A percentile compares a stretch with the other conserved stretches of the same genome.
These are phyloP conservation scores for Petrea volubilis DNA, from an alignment of 257 asterid genomes.

Conservation along the genomic window DNA sequence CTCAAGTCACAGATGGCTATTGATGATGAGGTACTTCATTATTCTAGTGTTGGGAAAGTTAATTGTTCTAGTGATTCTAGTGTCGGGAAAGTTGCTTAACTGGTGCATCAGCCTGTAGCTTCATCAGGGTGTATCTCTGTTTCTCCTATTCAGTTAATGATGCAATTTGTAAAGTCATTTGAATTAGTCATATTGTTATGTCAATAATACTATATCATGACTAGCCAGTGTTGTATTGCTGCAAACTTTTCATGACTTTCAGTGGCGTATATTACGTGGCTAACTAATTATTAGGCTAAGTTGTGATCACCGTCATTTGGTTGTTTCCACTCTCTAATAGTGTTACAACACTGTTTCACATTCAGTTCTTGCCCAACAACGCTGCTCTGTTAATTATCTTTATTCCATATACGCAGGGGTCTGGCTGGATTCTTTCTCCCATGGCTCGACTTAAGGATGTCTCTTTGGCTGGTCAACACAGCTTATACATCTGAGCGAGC, in stretches of 20 bases:
- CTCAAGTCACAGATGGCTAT: slow-evolving; percentile 49
- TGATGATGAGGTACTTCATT: slow-evolving; percentile 49
- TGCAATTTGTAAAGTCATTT: background rate
- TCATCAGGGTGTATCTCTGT: background rate
- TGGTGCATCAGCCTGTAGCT: background rate
- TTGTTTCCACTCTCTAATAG: background rate
- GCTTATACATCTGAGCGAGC: slow-evolving; percentile 31
- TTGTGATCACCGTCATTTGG: background rate
- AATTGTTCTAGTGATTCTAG: too few relatives aligned
- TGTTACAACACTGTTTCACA: background rate
- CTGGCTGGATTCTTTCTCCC: slow-evolving; percentile 41
- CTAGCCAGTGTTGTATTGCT: background rate
- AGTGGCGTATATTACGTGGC: background rate
- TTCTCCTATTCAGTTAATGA: background rate
- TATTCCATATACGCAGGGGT: slow-evolving; percentile 31
- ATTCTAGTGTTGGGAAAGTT: background rate
- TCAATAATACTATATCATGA: background rate
- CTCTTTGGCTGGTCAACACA: slow-evolving; percentile 32
- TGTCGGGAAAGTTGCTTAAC: background rate
- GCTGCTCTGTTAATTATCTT: background rate
- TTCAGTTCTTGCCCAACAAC: background rate
- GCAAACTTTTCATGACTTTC: background rate
- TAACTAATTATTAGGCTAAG: background rate
- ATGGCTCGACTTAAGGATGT: slow-evolving; percentile 40
- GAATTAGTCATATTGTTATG: background rate